Percentiles rank a stretch among this genome's conserved stretches.
Conservation (phyloP, 257 asterid species). For the Euphrasia confusa region DNA sequence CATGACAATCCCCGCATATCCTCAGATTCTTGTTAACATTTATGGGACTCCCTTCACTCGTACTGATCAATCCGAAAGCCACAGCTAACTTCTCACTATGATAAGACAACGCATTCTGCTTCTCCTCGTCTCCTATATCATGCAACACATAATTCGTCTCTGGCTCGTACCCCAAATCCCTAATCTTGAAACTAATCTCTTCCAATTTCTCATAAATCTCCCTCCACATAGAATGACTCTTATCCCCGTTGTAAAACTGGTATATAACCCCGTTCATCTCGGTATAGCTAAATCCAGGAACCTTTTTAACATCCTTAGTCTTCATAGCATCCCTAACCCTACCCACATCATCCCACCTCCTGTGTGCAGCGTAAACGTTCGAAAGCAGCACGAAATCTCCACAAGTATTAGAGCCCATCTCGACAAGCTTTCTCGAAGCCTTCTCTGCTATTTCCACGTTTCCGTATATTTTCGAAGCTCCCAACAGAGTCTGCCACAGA, state of each 20-base stretch:
- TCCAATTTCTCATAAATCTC: slow-evolving; percentile 66
- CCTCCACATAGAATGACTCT: slow-evolving; percentile 46
- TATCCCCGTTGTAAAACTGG: slow-evolving; percentile 71
- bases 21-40: slow-evolving; percentile 83
- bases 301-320: slow-evolving; percentile 57
- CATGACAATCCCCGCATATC: slow-evolving; percentile 95
- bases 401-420: slow-evolving; percentile 75
- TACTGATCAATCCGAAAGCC: slow-evolving; percentile 72
- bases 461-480: slow-evolving; percentile 72
- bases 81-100: slow-evolving; percentile 95
- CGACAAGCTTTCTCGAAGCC: slow-evolving; percentile 75
- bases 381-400: slow-evolving; percentile 88
- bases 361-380: slow-evolving; percentile 70
- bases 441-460: slow-evolving; percentile 78
- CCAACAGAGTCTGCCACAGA: slow-evolving; percentile 83
- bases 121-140: slow-evolving; percentile 86
- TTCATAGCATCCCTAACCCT: slow-evolving; percentile 82
- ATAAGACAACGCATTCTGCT: slow-evolving; percentile 69
- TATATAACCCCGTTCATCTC: slow-evolving; percentile 52
- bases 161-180: slow-evolving; percentile 63
- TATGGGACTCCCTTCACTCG: slow-evolving; percentile 40
- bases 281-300: slow-evolving; percentile 79
- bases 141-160: slow-evolving; percentile 80
- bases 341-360: slow-evolving; percentile 80
- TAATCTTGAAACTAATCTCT: slow-evolving; percentile 49